Evolutionary conservation across 2,329 filamentous ascomycete species (phyloP).

Genomic region (Aspergillus ochraceoroseus): DNA sequence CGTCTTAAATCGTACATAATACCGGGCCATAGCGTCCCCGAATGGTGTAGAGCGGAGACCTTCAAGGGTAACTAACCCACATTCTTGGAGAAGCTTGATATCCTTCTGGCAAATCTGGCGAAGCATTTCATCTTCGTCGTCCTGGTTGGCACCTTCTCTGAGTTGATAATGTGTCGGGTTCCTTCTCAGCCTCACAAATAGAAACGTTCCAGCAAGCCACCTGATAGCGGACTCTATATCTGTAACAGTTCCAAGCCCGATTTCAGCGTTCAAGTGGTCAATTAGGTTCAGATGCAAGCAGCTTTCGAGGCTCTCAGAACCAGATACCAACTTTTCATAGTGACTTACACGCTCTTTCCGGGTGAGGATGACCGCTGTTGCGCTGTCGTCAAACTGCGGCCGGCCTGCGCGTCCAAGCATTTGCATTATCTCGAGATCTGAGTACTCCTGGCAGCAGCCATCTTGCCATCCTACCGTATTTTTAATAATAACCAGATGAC

Average conservation of each 20-base stretch:
- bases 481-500: slow-evolving; percentile 77
- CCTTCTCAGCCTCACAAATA: slow-evolving; percentile 66
- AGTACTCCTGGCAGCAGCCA: slow-evolving; percentile 61
- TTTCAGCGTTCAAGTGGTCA: slow-evolving; percentile 79
- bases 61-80: slow-evolving; percentile 52
- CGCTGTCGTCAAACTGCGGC: slow-evolving; percentile 74
- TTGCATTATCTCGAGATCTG: slow-evolving; percentile 81
- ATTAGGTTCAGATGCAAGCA: slow-evolving; percentile 72
- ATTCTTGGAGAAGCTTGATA: slow-evolving; percentile 59
- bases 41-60: slow-evolving; percentile 63
- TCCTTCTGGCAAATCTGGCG: slow-evolving; percentile 66
- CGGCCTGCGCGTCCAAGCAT: slow-evolving; percentile 82
- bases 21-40: slow-evolving; percentile 75
- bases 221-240: slow-evolving; percentile 60
- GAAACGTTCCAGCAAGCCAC: slow-evolving; percentile 74
- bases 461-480: slow-evolving; percentile 66
- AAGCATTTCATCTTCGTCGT: slow-evolving; percentile 59
- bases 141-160: slow-evolving; percentile 48
- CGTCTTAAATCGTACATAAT: slow-evolving; percentile 73
- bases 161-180: slow-evolving; percentile 69
- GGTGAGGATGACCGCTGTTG: slow-evolving; percentile 75
- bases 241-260: slow-evolving; percentile 67
- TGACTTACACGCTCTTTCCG: slow-evolving; percentile 57
- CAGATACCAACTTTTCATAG: slow-evolving; percentile 70
- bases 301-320: slow-evolving; percentile 70